These are phyloP conservation scores for Inonotus hispidus DNA, from an alignment of 1,284 basidiomycete species.

Conservation along the genomic window DNA sequence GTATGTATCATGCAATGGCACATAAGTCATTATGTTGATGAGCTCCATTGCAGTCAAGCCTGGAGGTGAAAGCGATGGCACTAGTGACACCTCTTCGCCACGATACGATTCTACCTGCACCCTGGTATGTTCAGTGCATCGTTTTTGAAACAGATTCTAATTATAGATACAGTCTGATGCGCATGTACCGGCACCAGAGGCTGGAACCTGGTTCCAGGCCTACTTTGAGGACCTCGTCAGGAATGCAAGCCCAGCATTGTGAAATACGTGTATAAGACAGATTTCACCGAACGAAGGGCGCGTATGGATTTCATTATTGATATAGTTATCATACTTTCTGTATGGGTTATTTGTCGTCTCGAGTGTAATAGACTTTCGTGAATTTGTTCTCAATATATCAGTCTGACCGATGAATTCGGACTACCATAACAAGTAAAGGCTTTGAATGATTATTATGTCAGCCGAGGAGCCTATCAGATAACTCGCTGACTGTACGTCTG, in stretches of 20 bases:
- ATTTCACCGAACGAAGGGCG: too few species aligned
- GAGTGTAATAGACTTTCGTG: background rate
- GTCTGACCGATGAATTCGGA: background rate
- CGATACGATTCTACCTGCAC: slow-evolving; percentile 54
- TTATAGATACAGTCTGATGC: slow-evolving; percentile 39
- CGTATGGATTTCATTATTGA: background rate
- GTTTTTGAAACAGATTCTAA: background rate
- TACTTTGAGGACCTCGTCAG: slow-evolving; percentile 52
- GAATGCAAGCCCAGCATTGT: slow-evolving; percentile 50
- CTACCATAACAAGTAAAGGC: background rate
- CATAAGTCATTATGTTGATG: background rate
- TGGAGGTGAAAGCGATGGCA: slow-evolving; percentile 63
- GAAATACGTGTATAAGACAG: slow-evolving; percentile 23
- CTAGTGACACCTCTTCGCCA: slow-evolving; percentile 49
- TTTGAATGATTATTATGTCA: too few species aligned
- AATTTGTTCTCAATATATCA: background rate
- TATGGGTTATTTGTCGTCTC: background rate
- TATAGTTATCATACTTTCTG: background rate
- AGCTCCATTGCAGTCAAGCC: slow-evolving; percentile 39
- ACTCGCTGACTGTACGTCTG: background rate
- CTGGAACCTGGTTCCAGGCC: slow-evolving; percentile 59
- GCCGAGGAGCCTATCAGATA: slow-evolving; percentile 4
- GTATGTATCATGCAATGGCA: background rate
- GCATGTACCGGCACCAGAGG: slow-evolving; percentile 50
- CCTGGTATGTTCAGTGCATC: slow-evolving; percentile 33